Evolutionary conservation across 164 flowering plant genomes (phyloP).

Genomic region (Stephania japonica): DNA sequence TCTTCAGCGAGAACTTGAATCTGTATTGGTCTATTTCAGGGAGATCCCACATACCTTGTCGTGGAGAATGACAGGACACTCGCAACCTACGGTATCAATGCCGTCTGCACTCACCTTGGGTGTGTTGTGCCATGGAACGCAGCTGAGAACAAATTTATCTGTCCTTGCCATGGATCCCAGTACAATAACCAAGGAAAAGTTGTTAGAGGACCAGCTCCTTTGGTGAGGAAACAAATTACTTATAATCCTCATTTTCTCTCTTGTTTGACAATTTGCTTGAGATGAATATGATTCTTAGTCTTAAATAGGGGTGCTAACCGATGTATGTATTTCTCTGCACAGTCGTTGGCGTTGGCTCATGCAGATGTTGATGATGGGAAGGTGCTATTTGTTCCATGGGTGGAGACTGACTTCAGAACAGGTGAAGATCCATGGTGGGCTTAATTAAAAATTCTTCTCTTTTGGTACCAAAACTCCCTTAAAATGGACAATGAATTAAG

Average conservation of each 20-base stretch:
- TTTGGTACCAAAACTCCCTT: not conserved
- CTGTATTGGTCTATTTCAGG: slow-evolving; percentile 35
- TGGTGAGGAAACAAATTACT: slow-evolving; percentile 43
- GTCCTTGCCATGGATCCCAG: slow-evolving; percentile 97
- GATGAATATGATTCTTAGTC: not conserved
- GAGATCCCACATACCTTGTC: slow-evolving; percentile 91
- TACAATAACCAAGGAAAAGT: slow-evolving; percentile 88
- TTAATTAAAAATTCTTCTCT: slow-evolving; percentile 16
- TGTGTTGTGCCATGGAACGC: slow-evolving; percentile 87
- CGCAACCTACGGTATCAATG: slow-evolving; percentile 89
- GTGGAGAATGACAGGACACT: slow-evolving; percentile 78
- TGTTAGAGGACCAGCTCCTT: slow-evolving; percentile 93
- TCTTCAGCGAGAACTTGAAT: not conserved
- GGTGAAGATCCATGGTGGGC: slow-evolving; percentile 96
- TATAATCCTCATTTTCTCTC: not conserved
- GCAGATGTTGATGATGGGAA: slow-evolving; percentile 76
- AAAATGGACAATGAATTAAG: not conserved
- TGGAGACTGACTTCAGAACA: slow-evolving; percentile 93
- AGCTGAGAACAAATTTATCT: slow-evolving; percentile 81
- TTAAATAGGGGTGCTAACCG: not conserved
- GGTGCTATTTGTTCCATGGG: slow-evolving; percentile 89
- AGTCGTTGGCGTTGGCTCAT: slow-evolving; percentile 91
- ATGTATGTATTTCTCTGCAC: slow-evolving; percentile 11
- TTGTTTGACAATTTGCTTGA: not conserved
- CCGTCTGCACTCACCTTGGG: slow-evolving; percentile 93